These are phyloP conservation scores for Poa pratensis DNA, from an alignment of 176 grass and related monocot species.

Conservation along the genomic window DNA sequence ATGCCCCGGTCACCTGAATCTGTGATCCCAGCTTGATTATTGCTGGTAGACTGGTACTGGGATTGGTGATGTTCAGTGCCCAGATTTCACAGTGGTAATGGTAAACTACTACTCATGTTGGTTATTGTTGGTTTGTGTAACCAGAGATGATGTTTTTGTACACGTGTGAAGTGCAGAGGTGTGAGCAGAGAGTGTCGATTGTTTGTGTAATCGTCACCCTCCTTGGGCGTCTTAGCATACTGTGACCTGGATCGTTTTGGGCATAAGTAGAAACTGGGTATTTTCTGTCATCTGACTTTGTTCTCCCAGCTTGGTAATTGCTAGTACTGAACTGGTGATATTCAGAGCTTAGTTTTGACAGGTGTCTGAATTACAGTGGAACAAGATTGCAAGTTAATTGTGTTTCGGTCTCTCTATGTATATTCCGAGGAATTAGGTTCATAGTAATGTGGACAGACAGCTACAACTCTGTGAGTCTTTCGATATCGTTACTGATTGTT, in stretches of 20 bases:
- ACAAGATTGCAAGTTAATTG: too few relatives aligned
- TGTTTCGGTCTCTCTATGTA: too few relatives aligned
- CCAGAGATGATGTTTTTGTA: too few relatives aligned
- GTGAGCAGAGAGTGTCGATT: conserved; percentile 3
- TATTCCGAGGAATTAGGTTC: conserved; percentile 34
- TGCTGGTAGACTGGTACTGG: too few relatives aligned
- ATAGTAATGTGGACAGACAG: conserved; percentile 20
- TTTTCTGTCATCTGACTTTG: not conserved
- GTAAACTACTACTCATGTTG: too few relatives aligned
- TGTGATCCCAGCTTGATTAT: too few relatives aligned
- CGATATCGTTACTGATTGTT: too few relatives aligned
- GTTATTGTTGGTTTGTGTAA: too few relatives aligned
- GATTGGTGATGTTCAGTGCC: too few relatives aligned
- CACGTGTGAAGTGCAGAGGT: too few relatives aligned
- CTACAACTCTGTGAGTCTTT: not conserved
- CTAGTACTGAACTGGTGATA: not conserved
- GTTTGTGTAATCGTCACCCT: conserved; percentile 7
- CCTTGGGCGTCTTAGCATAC: conserved; percentile 1
- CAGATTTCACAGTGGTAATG: too few relatives aligned
- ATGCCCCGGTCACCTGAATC: not conserved
- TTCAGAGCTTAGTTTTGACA: not conserved
- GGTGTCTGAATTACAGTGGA: too few relatives aligned
- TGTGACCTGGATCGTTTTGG: not conserved
- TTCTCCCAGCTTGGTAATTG: not conserved
- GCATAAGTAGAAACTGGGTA: not conserved